phyloP scores from a whole-genome alignment of 1,284 basidiomycete genomes.

The Sporisorium reilianum region DNA sequence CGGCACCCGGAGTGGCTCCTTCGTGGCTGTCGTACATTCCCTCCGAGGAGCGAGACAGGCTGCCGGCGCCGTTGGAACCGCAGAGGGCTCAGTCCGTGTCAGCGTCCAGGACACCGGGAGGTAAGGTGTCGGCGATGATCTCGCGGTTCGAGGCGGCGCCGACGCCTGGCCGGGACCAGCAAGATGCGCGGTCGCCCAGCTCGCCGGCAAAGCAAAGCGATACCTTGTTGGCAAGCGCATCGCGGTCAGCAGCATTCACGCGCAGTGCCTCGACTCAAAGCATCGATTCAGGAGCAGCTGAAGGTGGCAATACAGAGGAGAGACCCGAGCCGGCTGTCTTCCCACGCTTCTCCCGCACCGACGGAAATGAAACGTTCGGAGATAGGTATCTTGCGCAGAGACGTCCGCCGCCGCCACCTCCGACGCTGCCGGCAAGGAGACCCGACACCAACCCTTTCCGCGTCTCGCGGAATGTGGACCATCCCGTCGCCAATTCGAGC shows the following conservation, averaged over 20 bases:
- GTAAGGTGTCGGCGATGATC: constrained; percentile 50
- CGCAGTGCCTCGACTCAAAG: constrained; percentile 11
- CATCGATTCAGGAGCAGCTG: not conserved
- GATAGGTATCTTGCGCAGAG: constrained; percentile 3
- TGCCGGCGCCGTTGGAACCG: constrained; percentile 43
- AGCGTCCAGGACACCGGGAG: constrained; percentile 14
- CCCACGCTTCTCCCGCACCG: constrained; percentile 19
- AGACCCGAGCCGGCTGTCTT: constrained; percentile 23
- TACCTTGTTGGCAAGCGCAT: not conserved
- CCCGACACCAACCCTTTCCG: constrained; percentile 15
- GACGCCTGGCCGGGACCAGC: constrained; percentile 5
- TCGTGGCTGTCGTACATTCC: constrained; percentile 52
- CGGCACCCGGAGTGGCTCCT: constrained; percentile 27
- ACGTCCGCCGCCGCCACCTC: constrained; percentile 33
- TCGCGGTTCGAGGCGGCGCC: constrained; percentile 34
- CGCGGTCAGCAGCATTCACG: not conserved
- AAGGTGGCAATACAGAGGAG: not conserved
- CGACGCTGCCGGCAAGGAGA: constrained; percentile 13
- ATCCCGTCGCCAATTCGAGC: not conserved
- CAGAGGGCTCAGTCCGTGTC: constrained; percentile 1
- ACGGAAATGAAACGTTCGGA: not conserved
- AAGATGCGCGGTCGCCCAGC: not conserved
- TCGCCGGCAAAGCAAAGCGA: constrained; percentile 13
- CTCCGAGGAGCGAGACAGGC: constrained; percentile 30
- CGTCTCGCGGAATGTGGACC: not conserved